phyloP scores from a whole-genome alignment of 2,329 filamentous ascomycete genomes.

The Diaporthe australafricana region DNA sequence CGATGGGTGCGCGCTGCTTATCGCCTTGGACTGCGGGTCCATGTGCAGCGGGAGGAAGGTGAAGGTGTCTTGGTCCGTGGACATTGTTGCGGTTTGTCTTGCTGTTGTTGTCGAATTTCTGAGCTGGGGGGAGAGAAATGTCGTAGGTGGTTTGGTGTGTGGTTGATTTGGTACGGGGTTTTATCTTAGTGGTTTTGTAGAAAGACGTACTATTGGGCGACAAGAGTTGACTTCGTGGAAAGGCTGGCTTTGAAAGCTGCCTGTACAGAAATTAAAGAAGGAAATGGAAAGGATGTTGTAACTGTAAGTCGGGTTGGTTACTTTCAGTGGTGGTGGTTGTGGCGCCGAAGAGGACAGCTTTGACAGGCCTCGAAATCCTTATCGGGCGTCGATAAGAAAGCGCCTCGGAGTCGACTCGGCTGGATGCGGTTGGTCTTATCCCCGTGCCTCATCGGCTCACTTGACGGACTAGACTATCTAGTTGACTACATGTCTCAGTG shows the following conservation, averaged over 20 bases:
- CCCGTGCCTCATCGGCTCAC: neutral
- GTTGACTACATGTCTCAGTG: neutral
- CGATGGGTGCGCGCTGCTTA: conserved; percentile 62
- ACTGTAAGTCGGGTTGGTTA: neutral
- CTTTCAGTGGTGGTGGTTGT: neutral
- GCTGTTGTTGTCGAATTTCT: neutral
- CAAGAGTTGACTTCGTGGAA: neutral
- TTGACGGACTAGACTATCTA: neutral
- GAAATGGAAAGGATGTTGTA: neutral
- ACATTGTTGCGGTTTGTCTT: conserved; percentile 23
- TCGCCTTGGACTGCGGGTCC: conserved; percentile 83
- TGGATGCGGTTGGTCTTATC: neutral
- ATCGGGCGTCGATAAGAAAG: conserved; percentile 29
- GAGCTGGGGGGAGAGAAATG: neutral
- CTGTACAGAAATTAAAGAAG: neutral
- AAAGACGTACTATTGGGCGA: neutral
- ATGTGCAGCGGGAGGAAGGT: conserved; percentile 84
- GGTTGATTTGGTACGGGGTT: neutral
- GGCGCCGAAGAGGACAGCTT: conserved; percentile 33
- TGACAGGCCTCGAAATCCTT: conserved; percentile 9
- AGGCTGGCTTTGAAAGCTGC: neutral
- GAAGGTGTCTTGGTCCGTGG: conserved; percentile 76
- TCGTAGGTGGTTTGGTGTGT: neutral
- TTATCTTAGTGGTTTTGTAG: neutral
- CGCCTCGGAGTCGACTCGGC: neutral